Percentiles rank a stretch among this genome's conserved stretches.
These are phyloP conservation scores for Phaeolepiota aurea DNA, from an alignment of 768 basidiomycete genomes.

Conservation along the genomic window DNA sequence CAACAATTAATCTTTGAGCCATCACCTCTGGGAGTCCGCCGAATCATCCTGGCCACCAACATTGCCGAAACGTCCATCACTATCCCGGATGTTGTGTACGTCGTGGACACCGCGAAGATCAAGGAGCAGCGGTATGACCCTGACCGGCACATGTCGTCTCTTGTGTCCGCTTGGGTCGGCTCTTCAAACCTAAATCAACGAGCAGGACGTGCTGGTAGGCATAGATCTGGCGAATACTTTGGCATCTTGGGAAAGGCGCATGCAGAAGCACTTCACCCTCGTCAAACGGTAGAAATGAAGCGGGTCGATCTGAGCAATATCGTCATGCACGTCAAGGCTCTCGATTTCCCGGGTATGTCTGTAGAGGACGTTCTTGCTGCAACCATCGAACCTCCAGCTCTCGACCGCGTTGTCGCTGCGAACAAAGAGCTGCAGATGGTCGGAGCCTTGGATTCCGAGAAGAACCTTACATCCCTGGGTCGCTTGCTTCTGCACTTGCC, in stretches of 20 bases:
- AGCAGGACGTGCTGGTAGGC: slow-evolving; percentile 88
- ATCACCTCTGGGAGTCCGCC: slow-evolving; percentile 65
- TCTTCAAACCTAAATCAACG: slow-evolving; percentile 85
- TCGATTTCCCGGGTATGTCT: slow-evolving; percentile 78
- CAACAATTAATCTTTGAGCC: slow-evolving; percentile 88
- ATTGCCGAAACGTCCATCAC: slow-evolving; percentile 95
- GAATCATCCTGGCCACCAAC: slow-evolving; percentile 90
- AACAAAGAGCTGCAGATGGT: slow-evolving; percentile 54
- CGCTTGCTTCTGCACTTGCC: slow-evolving; percentile 84
- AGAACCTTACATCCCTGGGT: slow-evolving; percentile 73
- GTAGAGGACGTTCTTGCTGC: slow-evolving; percentile 82
- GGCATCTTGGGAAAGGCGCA: slow-evolving; percentile 67
- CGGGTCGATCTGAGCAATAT: slow-evolving; percentile 83
- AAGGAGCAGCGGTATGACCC: slow-evolving; percentile 91
- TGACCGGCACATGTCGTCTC: slow-evolving; percentile 77
- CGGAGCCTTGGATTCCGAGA: slow-evolving; percentile 20
- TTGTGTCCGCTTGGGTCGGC: slow-evolving; percentile 89
- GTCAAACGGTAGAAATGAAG: slow-evolving; percentile 95
- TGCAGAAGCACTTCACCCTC: slow-evolving; percentile 53
- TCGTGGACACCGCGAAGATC: slow-evolving; percentile 82
- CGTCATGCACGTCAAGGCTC: slow-evolving; percentile 94
- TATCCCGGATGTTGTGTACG: slow-evolving; percentile 91
- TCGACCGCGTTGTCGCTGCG: slow-evolving; percentile 68
- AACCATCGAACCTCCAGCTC: slow-evolving; percentile 83
- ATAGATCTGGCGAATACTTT: slow-evolving; percentile 86